Evolutionary conservation across 2,329 filamentous ascomycete species (phyloP).

Genomic region (Exserohilum turcica): DNA sequence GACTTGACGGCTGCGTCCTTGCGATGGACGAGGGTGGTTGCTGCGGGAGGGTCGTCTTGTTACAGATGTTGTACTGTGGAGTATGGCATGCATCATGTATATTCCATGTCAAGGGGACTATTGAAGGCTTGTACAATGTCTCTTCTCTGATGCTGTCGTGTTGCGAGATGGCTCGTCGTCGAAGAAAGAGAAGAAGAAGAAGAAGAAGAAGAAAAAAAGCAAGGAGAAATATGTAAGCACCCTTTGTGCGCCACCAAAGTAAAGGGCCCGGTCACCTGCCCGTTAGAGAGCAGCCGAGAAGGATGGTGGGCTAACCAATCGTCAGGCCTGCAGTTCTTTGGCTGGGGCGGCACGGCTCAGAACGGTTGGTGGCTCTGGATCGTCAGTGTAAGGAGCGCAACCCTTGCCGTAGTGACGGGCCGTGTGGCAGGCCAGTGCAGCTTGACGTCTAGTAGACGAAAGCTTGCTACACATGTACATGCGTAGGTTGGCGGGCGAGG

Average conservation of each 20-base stretch:
- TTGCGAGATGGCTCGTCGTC: not conserved
- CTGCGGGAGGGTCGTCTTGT: too few species aligned
- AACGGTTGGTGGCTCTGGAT: conserved; percentile 24
- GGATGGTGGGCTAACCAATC: conserved; percentile 11
- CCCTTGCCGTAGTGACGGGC: conserved; percentile 20
- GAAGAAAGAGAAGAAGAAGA: not conserved
- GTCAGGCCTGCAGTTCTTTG: conserved; percentile 11
- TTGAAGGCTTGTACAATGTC: not conserved
- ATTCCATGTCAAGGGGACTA: not conserved
- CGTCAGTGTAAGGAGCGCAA: conserved; percentile 16
- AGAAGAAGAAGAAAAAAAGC: conserved; percentile 2
- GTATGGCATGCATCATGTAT: too few species aligned
- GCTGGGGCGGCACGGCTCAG: conserved; percentile 12
- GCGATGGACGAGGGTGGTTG: not conserved
- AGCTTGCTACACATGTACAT: too few species aligned
- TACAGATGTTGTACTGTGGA: too few species aligned
- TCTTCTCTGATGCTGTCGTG: not conserved
- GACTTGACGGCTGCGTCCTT: not conserved
- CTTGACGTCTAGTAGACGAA: conserved; percentile 1
- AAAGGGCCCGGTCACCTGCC: conserved; percentile 6
- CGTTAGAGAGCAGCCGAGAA: conserved; percentile 12
- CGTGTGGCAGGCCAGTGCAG: conserved; percentile 15
- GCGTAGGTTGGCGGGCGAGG: not conserved
- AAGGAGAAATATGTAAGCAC: too few species aligned
- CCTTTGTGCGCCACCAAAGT: not conserved